Conservation (phyloP, 2,329 filamentous ascomycete genomes). For the Cadophora sp. region DNA sequence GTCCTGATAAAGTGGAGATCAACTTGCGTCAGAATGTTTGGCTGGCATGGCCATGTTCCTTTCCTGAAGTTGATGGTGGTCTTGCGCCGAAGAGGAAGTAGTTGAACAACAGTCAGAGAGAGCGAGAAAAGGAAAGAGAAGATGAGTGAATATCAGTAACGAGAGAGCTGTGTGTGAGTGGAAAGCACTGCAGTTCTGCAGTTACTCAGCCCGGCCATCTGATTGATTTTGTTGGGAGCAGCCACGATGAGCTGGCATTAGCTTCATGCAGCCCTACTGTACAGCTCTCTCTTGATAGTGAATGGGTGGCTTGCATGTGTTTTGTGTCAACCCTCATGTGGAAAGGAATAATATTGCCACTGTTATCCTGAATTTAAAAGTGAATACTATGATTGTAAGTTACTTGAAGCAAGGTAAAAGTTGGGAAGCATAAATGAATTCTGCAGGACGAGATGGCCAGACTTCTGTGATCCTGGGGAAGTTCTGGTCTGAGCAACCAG, state of each 20-base stretch:
- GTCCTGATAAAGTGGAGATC: constrained; percentile 8
- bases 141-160: not conserved
- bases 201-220: not conserved
- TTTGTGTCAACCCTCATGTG: not conserved
- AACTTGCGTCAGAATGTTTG: not conserved
- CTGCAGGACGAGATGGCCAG: not conserved
- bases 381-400: not conserved
- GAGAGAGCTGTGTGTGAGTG: not conserved
- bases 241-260: not conserved
- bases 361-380: not conserved
- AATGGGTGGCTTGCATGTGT: not conserved
- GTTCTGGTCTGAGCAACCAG: too few species aligned
- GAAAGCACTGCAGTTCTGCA: not conserved
- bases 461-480: not conserved
- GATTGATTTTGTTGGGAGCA: not conserved
- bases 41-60: not conserved
- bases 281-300: not conserved
- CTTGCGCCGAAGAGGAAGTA: not conserved
- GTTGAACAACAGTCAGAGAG: not conserved
- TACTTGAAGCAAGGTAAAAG: not conserved
- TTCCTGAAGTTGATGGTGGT: not conserved
- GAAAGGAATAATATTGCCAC: not conserved
- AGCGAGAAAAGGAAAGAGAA: not conserved
- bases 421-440: not conserved
- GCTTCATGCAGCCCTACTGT: not conserved